Conservation (phyloP, 768 basidiomycete species). For the Grammothele lineata region DNA sequence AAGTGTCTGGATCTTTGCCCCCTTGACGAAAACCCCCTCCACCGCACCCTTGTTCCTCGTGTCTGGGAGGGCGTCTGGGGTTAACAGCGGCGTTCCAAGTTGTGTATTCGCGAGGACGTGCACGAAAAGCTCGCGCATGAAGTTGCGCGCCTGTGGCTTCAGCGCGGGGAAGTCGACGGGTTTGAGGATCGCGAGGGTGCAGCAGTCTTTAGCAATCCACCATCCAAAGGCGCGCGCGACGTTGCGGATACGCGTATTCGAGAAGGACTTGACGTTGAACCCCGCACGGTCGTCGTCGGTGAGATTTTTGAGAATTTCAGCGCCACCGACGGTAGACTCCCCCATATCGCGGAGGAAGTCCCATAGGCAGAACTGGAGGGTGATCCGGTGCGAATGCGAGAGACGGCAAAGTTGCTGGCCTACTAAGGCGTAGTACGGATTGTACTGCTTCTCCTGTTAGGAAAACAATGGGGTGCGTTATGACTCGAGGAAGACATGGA, state of each 20-base stretch:
- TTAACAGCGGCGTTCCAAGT: constrained; percentile 59
- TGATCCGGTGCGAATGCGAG: constrained; percentile 85
- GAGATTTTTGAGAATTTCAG: constrained; percentile 63
- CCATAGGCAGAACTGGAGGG: constrained; percentile 94
- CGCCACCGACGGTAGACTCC: constrained; percentile 76
- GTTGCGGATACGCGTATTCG: constrained; percentile 58
- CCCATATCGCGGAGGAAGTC: constrained; percentile 93
- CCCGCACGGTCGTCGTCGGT: constrained; percentile 40
- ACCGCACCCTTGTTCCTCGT: constrained; percentile 55
- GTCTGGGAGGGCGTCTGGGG: constrained; percentile 30
- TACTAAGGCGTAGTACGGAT: constrained; percentile 93
- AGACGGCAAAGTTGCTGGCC: constrained; percentile 74
- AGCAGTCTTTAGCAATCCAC: constrained; percentile 86
- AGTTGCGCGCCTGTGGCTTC: constrained; percentile 56
- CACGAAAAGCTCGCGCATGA: constrained; percentile 67
- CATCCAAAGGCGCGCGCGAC: constrained; percentile 85
- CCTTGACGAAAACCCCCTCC: constrained; percentile 79
- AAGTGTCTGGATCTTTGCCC: constrained; percentile 57
- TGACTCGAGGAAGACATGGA: not conserved
- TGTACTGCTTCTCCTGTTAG: constrained; percentile 80
- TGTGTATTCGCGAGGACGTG: constrained; percentile 76
- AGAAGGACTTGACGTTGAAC: constrained; percentile 48
- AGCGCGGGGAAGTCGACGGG: constrained; percentile 83
- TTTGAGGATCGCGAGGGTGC: constrained; percentile 80
- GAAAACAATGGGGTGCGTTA: constrained; percentile 6